Evolutionary conservation across 805 yeast species (phyloP).

Genomic region (Zygoascus bituminiphila): DNA sequence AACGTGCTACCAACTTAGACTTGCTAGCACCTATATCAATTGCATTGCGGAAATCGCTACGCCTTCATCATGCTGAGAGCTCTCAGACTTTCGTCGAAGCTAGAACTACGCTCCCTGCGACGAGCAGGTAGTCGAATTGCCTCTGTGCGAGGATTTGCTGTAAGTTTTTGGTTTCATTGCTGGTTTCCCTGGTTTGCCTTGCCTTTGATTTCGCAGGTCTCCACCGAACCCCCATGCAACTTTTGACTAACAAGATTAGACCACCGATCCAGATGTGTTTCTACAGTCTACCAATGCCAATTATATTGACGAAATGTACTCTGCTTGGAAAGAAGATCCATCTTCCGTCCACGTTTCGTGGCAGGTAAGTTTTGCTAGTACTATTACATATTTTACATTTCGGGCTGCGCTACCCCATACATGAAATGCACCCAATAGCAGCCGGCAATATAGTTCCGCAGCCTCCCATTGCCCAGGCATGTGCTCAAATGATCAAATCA

Average conservation of each 20-base stretch:
- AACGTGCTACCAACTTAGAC: no score
- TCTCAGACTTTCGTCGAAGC: not conserved
- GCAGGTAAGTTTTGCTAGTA: conserved; percentile 44
- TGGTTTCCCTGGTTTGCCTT: not conserved
- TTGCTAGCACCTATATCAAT: no score
- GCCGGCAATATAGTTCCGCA: no score
- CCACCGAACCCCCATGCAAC: not conserved
- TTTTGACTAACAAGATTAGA: not conserved
- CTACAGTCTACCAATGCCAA: conserved; percentile 77
- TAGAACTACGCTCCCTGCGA: not conserved
- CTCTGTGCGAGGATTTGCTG: not conserved
- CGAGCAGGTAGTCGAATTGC: not conserved
- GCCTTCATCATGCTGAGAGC: conserved; percentile 1
- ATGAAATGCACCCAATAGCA: no score
- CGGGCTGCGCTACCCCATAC: no score
- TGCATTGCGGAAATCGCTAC: no score
- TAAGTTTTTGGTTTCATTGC: not conserved
- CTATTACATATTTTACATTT: no score
- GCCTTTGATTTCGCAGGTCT: not conserved
- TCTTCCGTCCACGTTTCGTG: conserved; percentile 87
- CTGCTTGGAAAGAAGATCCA: conserved; percentile 90
- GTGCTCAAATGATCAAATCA: no score
- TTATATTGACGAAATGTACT: conserved; percentile 96
- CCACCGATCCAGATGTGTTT: conserved; percentile 50
- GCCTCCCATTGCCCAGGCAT: no score